phyloP scores from a whole-genome alignment of 1,139 yeast species.

The Lodderomyces jiufengensis region DNA sequence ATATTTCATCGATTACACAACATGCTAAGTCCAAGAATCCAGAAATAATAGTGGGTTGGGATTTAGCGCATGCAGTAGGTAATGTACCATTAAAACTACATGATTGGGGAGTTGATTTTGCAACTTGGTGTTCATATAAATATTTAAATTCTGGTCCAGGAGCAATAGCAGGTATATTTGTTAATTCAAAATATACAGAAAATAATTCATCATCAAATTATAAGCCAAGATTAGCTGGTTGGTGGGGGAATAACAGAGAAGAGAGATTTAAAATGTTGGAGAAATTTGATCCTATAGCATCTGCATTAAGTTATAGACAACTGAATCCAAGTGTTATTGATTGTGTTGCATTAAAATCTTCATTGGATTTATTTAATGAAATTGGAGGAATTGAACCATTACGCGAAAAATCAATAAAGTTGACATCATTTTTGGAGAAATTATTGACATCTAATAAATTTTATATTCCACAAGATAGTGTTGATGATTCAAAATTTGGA shows the following conservation, averaged over 20 bases:
- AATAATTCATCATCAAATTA: slow-evolving; percentile 29
- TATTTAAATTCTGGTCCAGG: slow-evolving; percentile 93
- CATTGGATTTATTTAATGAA: slow-evolving; percentile 56
- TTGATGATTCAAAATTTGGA: slow-evolving; percentile 26
- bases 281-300: slow-evolving; percentile 69
- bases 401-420: slow-evolving; percentile 50
- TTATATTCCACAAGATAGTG: slow-evolving; percentile 33
- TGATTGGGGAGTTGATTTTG: slow-evolving; percentile 90
- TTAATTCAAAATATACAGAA: slow-evolving; percentile 52
- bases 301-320: slow-evolving; percentile 85
- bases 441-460: slow-evolving; percentile 42
- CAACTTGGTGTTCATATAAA: slow-evolving; percentile 92
- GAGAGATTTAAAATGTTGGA: slow-evolving; percentile 80
- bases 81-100: slow-evolving; percentile 75
- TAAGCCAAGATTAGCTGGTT: slow-evolving; percentile 79
- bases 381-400: slow-evolving; percentile 64
- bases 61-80: slow-evolving; percentile 91
- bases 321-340: slow-evolving; percentile 91
- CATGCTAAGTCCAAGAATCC: slow-evolving; percentile 34
- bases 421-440: slow-evolving; percentile 57
- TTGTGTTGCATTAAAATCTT: slow-evolving; percentile 65
- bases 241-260: slow-evolving; percentile 88
- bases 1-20: slow-evolving; percentile 63
- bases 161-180: slow-evolving; percentile 78
- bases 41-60: slow-evolving; percentile 84